A percentile compares a stretch with the other conserved stretches of the same genome.
Conservation (phyloP, 2,329 filamentous ascomycete genomes). For the Neofusicoccum kwambonambiense region DNA sequence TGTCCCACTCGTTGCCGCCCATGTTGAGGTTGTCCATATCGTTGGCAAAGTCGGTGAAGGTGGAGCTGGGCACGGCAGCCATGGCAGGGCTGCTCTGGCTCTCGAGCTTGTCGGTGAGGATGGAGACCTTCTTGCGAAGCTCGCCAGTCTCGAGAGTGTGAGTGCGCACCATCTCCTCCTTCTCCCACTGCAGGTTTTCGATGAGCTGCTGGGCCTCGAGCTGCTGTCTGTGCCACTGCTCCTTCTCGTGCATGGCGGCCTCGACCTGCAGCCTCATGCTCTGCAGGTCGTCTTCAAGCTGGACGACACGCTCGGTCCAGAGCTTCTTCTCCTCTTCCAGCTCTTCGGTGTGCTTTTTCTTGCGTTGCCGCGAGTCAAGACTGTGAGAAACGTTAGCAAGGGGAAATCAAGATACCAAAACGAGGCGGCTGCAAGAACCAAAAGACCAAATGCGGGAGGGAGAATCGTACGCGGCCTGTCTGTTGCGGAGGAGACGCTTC, state of each 20-base stretch:
- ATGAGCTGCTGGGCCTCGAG: conserved; percentile 74
- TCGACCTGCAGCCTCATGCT: conserved; percentile 64
- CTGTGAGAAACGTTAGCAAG: conserved; percentile 51
- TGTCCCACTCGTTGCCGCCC: conserved; percentile 75
- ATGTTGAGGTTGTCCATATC: conserved; percentile 84
- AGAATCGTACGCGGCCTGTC: conserved; percentile 81
- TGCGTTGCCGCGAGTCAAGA: conserved; percentile 92
- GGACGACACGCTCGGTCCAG: conserved; percentile 71
- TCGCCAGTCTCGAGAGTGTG: conserved; percentile 90
- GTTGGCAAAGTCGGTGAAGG: conserved; percentile 69
- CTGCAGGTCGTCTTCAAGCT: conserved; percentile 75
- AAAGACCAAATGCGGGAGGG: conserved; percentile 21
- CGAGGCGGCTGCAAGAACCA: conserved; percentile 45
- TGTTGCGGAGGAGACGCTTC: conserved; percentile 89
- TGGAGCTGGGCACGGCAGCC: conserved; percentile 55
- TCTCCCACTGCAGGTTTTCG: conserved; percentile 76
- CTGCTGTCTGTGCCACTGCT: conserved; percentile 70
- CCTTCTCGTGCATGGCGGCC: conserved; percentile 51
- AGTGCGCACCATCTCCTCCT: conserved; percentile 83
- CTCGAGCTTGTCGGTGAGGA: conserved; percentile 74
- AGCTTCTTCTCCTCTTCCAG: conserved; percentile 97
- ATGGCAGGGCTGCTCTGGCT: conserved; percentile 48
- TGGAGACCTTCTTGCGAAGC: conserved; percentile 86
- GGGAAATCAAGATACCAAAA: conserved; percentile 30
- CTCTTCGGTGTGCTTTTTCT: conserved; percentile 97